Evolutionary conservation across 1,284 basidiomycete species (phyloP), one percentile per base, ranked within the genome.

Genomic region (Leccinum insolens): DNA sequence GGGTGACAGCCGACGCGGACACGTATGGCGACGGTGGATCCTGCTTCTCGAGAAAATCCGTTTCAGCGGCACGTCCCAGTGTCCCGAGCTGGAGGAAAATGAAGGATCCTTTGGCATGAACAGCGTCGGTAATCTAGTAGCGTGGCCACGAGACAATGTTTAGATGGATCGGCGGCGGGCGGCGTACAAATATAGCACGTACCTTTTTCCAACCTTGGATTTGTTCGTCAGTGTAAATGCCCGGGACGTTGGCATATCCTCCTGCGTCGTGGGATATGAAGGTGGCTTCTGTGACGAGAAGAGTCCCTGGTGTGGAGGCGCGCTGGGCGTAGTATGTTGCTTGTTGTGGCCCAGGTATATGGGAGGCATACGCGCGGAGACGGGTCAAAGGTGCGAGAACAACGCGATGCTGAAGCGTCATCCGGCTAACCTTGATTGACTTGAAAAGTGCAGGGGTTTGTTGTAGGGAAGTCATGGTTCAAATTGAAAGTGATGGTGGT

Each of bases 171-270:
- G 7, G 12, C 20, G 7, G 11, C 12, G 12, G 31, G 31, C 31
- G 12, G 20, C 12, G 12, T 22, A 55, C 20, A 8, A 14, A 55
- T 20, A 14, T 14, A 55, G 12, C 52, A 55, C 20, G 20, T 55
- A 22, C 52, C 52, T 14, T 55, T 55, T 55, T 55, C 52, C 52
- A 55, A 22, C 20, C 52, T 55, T 55, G 20, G 20, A 55, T 55
- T 22, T 55, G 52, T 22, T 55, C 52, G 12, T 55, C 52, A 7
- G 20, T 55, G 12, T 55, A 55, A 22, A 55, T 55, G 3, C 52
- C 52, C 4, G 52, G 52, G 52, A 22, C 52, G 12, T 55, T 55
- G 14, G 52, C 52, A 0, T 76, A 37, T 37, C 34, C 34, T 37
- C 34, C 34, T 37, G 34, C 34, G 34, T 37, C 34, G 34, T 37